Evolutionary conservation across 257 asterid species (phyloP).

Genomic region (Solanum verrucosum): DNA sequence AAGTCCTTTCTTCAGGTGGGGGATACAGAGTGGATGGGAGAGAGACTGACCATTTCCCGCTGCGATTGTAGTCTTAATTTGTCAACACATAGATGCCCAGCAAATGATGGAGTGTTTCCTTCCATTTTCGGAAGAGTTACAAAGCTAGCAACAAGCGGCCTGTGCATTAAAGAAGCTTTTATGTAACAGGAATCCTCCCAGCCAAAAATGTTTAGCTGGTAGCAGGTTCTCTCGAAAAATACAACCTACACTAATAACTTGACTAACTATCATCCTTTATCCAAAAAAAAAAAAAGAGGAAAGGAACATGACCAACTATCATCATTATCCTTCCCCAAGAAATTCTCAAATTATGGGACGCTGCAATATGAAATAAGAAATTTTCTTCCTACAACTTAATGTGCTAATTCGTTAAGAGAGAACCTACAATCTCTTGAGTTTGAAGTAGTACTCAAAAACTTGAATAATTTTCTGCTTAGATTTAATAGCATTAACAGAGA

Average conservation of each 20-base stretch:
- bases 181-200: background rate
- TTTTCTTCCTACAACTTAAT: too few species aligned
- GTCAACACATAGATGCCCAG: slow-evolving; percentile 59
- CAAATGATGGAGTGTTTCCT: slow-evolving; percentile 26
- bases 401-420: background rate
- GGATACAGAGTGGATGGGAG: slow-evolving; percentile 4
- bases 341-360: background rate
- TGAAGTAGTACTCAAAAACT: background rate
- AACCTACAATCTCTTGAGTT: background rate
- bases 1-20: background rate
- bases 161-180: slow-evolving; percentile 19
- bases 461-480: background rate
- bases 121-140: slow-evolving; percentile 28
- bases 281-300: background rate
- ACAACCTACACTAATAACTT: background rate
- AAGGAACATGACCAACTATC: background rate
- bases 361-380: background rate
- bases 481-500: background rate
- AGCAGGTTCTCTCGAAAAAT: background rate
- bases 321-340: background rate
- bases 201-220: background rate
- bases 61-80: slow-evolving; percentile 40
- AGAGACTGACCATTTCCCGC: slow-evolving; percentile 42
- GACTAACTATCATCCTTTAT: background rate
- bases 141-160: slow-evolving; percentile 54